Evolutionary conservation across 2,329 filamentous ascomycete genomes (phyloP), one percentile per base, ranked within the genome.

Genomic region (Clathrospora elynae): DNA sequence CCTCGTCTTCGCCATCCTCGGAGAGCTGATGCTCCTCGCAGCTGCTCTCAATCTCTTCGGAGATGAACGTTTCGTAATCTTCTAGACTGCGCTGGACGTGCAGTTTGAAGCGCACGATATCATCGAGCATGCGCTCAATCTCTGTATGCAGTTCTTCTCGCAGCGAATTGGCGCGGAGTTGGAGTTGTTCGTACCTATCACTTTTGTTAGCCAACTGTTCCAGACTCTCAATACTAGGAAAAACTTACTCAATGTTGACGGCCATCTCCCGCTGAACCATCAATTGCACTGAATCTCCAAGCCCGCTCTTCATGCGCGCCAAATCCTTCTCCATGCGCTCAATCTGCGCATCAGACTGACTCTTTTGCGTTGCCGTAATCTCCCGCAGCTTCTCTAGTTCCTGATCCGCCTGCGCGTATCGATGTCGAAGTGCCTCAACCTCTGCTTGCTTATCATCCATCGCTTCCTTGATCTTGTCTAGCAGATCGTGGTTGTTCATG

Each of bases 291-390:
- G 85, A 90, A 69, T 96, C 92, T 2, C 83, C 86, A 19, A 96
- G 76, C 8, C 86, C 86, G 2, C 86, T 82, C 28, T 91, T 82
- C 89, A 97, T 95, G 68, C 90, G 89, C 32, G 88, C 87, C n/a
- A 99, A 76, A 69, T 99, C 91, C 72, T 96, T 96, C 73, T 99
- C 93, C 86, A 96, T 95, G 76, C 93, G 93, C 72, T 99, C 93
- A 61, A 99, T 96, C 70, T 97, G 92, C 6, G 91, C 84, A 67
- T 97, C 93, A 2, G 86, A 89, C 6, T 85, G 86, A 67, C 92
- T 82, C 73, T 95, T 95, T 68, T 96, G 90, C 12, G 90, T 88
- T 31, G 82, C 88, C 6, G 88, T 92, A 46, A 83, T 82, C 51
- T 96, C 93, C 65, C 92, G 92, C 13, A 90, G 91, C 72, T 89